Percentiles rank a stretch among this genome's conserved stretches.
phyloP scores from a whole-genome alignment of 495 filamentous ascomycete genomes.

The Lindgomyces ingoldianus region DNA sequence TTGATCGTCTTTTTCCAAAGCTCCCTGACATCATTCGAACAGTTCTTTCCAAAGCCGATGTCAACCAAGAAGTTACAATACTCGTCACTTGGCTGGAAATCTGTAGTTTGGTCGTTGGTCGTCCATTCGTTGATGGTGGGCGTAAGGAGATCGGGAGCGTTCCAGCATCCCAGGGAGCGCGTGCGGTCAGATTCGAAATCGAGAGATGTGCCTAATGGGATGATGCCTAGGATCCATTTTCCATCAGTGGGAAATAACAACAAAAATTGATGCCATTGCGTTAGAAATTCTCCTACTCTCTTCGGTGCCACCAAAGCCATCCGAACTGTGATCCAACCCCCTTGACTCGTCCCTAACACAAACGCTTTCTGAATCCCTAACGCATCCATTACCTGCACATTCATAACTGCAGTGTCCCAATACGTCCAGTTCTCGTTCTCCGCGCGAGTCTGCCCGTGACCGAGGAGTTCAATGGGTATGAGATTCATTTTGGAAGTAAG shows the following conservation, averaged over 20 bases:
- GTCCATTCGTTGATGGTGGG: conserved; percentile 54
- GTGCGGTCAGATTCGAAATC: conserved; percentile 60
- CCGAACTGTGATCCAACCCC: conserved; percentile 57
- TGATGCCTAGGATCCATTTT: conserved; percentile 56
- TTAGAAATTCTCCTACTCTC: too few species aligned
- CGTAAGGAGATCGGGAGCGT: conserved; percentile 49
- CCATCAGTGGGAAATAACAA: too few species aligned
- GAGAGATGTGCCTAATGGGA: conserved; percentile 65
- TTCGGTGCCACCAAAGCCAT: conserved; percentile 58
- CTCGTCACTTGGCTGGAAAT: conserved; percentile 57
- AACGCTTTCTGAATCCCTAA: conserved; percentile 60
- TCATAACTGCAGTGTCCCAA: conserved; percentile 57
- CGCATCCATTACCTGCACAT: conserved; percentile 53
- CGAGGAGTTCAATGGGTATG: conserved; percentile 54
- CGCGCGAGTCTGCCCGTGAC: conserved; percentile 54
- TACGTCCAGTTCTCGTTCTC: conserved; percentile 52
- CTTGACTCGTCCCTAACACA: conserved; percentile 62
- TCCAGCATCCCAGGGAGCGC: conserved; percentile 58
- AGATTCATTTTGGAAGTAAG: conserved; percentile 54
- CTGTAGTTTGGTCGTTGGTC: conserved; percentile 45
- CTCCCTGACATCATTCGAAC: conserved; percentile 44
- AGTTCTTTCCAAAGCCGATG: conserved; percentile 57
- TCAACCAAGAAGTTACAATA: conserved; percentile 58
- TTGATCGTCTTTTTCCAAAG: conserved; percentile 59
- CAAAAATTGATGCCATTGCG: too few species aligned